These are phyloP conservation scores for Auriscalpium orientale DNA, from an alignment of 768 basidiomycete genomes.

Conservation along the genomic window DNA sequence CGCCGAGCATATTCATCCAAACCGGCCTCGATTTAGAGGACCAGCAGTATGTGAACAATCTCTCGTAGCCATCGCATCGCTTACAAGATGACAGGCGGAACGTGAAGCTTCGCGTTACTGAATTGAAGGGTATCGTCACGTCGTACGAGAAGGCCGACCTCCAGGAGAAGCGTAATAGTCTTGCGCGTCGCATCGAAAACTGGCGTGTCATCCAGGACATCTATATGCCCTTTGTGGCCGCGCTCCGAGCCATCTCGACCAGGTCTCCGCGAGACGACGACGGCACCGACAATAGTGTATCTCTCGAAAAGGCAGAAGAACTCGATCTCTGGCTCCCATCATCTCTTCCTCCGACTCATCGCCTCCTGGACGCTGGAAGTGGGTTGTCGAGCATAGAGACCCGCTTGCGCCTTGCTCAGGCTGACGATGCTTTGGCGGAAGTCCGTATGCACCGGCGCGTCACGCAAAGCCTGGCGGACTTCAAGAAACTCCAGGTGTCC, in stretches of 20 bases:
- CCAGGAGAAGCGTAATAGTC: constrained; percentile 4
- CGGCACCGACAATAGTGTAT: no score
- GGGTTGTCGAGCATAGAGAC: neutral
- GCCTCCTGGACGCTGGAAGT: neutral
- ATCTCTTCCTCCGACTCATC: neutral
- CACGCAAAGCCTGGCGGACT: neutral
- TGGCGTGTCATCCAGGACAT: constrained; percentile 10
- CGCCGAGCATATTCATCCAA: constrained; percentile 11
- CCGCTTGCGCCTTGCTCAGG: constrained; percentile 9
- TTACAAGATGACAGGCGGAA: neutral
- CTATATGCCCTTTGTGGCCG: constrained; percentile 10
- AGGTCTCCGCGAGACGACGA: neutral
- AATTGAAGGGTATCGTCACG: neutral
- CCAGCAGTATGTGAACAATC: constrained; percentile 16
- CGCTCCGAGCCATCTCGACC: neutral
- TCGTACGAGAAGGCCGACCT: neutral
- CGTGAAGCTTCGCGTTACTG: neutral
- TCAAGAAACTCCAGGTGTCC: constrained; percentile 1
- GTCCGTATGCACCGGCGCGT: constrained; percentile 6
- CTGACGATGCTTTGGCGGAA: constrained; percentile 2
- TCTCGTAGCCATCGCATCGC: neutral
- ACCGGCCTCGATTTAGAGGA: constrained; percentile 19
- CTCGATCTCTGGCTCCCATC: constrained; percentile 6
- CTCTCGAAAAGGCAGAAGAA: neutral
- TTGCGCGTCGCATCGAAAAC: neutral